phyloP scores from a whole-genome alignment of 164 flowering plant genomes.

The Annona squamosa region DNA sequence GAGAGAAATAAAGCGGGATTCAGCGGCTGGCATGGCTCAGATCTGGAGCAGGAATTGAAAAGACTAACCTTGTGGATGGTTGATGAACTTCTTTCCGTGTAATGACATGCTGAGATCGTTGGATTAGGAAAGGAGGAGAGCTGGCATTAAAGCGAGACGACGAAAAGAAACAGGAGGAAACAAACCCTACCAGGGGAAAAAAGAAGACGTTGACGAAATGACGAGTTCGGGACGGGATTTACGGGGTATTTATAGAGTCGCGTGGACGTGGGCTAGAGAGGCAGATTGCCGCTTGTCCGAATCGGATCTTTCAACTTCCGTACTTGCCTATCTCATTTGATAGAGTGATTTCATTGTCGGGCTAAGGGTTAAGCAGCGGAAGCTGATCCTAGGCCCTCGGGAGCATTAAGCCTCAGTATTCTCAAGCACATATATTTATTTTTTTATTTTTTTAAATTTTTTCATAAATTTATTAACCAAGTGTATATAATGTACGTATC shows the following conservation, averaged over 20 bases:
- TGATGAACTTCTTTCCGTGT: slow-evolving; percentile 70
- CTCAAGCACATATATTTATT: no score
- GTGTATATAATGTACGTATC: no score
- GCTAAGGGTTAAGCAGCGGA: no score
- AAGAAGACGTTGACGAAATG: not conserved
- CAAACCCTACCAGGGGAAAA: slow-evolving; percentile 6
- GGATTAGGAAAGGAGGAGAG: not conserved
- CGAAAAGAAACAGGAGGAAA: not conserved
- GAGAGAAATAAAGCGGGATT: not conserved
- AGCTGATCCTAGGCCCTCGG: no score
- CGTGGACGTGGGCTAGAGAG: not conserved
- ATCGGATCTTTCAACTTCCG: not conserved
- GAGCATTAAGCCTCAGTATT: no score
- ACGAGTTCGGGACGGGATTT: not conserved
- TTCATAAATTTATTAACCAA: no score
- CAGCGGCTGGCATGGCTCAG: not conserved
- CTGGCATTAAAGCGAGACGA: not conserved
- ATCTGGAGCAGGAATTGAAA: not conserved
- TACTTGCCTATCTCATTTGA: not conserved
- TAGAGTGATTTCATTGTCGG: no score
- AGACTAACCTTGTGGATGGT: slow-evolving; percentile 58
- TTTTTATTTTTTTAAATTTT: no score
- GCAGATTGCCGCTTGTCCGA: slow-evolving; percentile 5
- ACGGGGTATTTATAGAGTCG: not conserved
- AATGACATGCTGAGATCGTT: slow-evolving; percentile 35